Conservation (phyloP, 495 filamentous ascomycete species). For the Penicillium argentinense region DNA sequence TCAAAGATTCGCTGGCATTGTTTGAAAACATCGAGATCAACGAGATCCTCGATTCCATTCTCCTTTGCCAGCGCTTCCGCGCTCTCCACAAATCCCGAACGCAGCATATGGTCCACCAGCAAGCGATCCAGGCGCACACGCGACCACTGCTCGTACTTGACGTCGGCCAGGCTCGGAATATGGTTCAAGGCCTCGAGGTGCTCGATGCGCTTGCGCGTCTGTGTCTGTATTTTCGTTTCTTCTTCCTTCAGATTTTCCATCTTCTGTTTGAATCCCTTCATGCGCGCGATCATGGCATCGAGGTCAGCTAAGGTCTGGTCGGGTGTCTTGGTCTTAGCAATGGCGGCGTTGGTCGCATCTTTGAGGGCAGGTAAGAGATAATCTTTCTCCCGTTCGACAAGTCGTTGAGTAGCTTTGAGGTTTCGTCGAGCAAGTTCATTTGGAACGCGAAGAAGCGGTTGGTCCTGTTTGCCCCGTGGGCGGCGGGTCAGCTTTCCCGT, state of each 20-base stretch:
- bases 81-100: constrained; percentile 78
- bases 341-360: constrained; percentile 64
- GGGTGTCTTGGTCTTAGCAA: constrained; percentile 57
- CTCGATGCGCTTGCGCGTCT: constrained; percentile 71
- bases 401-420: constrained; percentile 82
- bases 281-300: constrained; percentile 78
- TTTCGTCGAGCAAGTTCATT: constrained; percentile 89
- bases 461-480: constrained; percentile 61
- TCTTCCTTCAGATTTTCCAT: constrained; percentile 74
- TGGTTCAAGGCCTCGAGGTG: constrained; percentile 78
- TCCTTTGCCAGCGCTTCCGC: constrained; percentile 71
- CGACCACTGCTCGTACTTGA: constrained; percentile 92
- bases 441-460: constrained; percentile 89
- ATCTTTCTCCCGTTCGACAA: constrained; percentile 76
- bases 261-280: constrained; percentile 86
- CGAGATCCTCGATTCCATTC: constrained; percentile 72
- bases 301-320: constrained; percentile 72
- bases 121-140: constrained; percentile 76
- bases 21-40: constrained; percentile 87
- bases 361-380: constrained; percentile 68
- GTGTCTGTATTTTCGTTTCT: constrained; percentile 68
- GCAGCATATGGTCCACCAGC: constrained; percentile 84
- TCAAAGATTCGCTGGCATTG: constrained; percentile 74
- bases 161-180: constrained; percentile 82
- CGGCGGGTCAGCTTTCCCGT: constrained; percentile 12